phyloP scores from a whole-genome alignment of 257 asterid species.

The Solanum dulcamara region DNA sequence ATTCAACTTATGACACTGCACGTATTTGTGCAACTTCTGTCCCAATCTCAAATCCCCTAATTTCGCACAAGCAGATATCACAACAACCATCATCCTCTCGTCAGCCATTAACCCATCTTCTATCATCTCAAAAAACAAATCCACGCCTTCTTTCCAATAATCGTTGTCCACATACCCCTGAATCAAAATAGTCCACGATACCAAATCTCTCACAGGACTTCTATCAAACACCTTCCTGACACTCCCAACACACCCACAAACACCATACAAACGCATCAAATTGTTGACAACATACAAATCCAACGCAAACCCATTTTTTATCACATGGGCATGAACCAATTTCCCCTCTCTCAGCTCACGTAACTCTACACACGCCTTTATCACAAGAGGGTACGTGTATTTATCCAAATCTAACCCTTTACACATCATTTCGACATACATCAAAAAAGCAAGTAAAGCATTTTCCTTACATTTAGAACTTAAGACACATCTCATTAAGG shows the following conservation, averaged over 20 bases:
- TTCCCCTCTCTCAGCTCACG: constrained; percentile 15
- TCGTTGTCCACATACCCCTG: constrained; percentile 31
- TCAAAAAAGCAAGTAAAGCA: constrained; percentile 4
- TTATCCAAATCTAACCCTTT: constrained; percentile 19
- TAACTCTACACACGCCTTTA: constrained; percentile 24
- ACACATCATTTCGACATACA: constrained; percentile 10
- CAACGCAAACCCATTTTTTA: constrained; percentile 22
- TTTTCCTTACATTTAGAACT: constrained; percentile 1
- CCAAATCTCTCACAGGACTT: constrained; percentile 20
- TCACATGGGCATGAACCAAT: constrained; percentile 19
- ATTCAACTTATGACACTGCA: neutral
- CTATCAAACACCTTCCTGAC: constrained; percentile 26
- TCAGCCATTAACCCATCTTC: constrained; percentile 19
- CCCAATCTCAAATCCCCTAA: constrained; percentile 31
- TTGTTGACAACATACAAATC: constrained; percentile 31
- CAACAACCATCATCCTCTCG: constrained; percentile 30
- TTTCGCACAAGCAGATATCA: constrained; percentile 28
- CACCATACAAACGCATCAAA: constrained; percentile 22
- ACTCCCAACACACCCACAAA: constrained; percentile 11
- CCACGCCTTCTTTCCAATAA: constrained; percentile 17
- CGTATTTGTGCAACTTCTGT: constrained; percentile 24
- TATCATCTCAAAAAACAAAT: constrained; percentile 20
- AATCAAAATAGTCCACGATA: constrained; percentile 32
- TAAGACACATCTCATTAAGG: constrained; percentile 9
- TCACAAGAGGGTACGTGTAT: constrained; percentile 32